These are phyloP conservation scores for Pelomyxa schiedti DNA, from an alignment of 78 protist genomes.

Conservation along the genomic window DNA sequence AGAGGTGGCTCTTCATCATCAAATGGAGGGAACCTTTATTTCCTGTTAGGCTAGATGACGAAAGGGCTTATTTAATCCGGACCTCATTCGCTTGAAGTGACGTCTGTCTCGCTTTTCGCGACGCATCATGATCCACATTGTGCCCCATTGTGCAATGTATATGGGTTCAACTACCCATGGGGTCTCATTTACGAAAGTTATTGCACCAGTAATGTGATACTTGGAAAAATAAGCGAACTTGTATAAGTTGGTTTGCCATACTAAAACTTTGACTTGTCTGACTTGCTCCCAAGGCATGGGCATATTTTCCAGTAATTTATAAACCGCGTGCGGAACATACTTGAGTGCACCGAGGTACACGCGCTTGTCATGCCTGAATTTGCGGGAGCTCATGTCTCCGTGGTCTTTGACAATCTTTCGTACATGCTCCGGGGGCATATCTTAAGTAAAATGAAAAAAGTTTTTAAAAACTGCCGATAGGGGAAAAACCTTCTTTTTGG, in stretches of 20 bases:
- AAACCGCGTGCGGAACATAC: conserved; percentile 95
- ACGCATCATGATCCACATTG: conserved; percentile 99
- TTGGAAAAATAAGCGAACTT: conserved; percentile 65
- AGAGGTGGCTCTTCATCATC: conserved; percentile 99
- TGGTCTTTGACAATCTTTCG: conserved; percentile 95
- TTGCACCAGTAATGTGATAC: conserved; percentile 98
- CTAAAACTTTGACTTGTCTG: background rate
- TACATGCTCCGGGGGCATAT: conserved; percentile 95
- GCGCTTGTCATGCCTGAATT: conserved; percentile 92
- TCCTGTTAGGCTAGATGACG: too few relatives aligned
- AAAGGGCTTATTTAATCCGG: too few relatives aligned
- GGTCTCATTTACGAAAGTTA: conserved; percentile 97
- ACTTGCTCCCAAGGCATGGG: conserved; percentile 98
- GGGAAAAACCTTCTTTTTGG: conserved; percentile 70
- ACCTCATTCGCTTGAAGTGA: conserved; percentile 96
- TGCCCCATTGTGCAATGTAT: conserved; percentile 97
- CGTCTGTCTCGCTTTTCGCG: conserved; percentile 96
- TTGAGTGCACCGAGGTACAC: conserved; percentile 97
- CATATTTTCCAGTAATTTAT: conserved; percentile 97
- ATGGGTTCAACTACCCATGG: conserved; percentile 97
- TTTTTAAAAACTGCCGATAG: background rate
- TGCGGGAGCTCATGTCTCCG: conserved; percentile 94
- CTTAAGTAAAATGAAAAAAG: too few relatives aligned
- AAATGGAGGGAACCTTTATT: conserved; percentile 88
- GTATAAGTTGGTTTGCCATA: background rate